Evolutionary conservation across 768 basidiomycete species (phyloP), one percentile per base, ranked within the genome.

Genomic region (Macrocybe gigantea): DNA sequence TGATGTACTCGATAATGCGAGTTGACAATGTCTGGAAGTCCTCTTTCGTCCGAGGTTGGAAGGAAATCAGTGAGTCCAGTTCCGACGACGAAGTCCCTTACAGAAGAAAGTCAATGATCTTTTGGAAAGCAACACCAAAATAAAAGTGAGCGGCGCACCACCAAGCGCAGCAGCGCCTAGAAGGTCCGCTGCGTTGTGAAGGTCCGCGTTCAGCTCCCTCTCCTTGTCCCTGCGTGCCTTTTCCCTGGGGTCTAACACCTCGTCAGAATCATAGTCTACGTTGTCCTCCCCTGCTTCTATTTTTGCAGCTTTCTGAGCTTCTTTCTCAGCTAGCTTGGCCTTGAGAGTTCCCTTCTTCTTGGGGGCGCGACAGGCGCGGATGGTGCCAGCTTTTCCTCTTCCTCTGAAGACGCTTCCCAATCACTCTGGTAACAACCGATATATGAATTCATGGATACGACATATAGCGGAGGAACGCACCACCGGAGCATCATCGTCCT

Each of bases 271-370:
- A 56, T 81, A 84, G n/a, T 80, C 78, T 41, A 65, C 64, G 5
- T 71, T 68, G 9, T 63, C 73, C 6, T 69, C 73, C 2, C 59
- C 75, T 3, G 58, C 66, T 5, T 69, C 72, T 15, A 63, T 67
- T 45, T 62, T 66, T 1, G 75, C 72, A 2, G 82, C 82, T 51
- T 84, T 88, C 50, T 74, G 74, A 0, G 83, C 87, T 59, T 93
- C 93, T 66, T 93, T 96, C 66, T 94, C 92, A 0, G 93, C 93
- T 2, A 98, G 69, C 64, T 94, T 95, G 13, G 82, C 80, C 65
- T 96, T 96, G 55, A 97, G 66, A 1, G 86, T 89, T 45, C 90
- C 92, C 69, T 93, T 96, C 71, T 96, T 95, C 73, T 89, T 91
- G 1, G 85, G 80, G 89, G 83, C 12, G 83, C 82, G 40, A 73